A percentile compares a stretch with the other conserved stretches of the same genome.
Evolutionary conservation across 2,329 filamentous ascomycete genomes (phyloP).

Genomic region (Colletotrichum sp.): DNA sequence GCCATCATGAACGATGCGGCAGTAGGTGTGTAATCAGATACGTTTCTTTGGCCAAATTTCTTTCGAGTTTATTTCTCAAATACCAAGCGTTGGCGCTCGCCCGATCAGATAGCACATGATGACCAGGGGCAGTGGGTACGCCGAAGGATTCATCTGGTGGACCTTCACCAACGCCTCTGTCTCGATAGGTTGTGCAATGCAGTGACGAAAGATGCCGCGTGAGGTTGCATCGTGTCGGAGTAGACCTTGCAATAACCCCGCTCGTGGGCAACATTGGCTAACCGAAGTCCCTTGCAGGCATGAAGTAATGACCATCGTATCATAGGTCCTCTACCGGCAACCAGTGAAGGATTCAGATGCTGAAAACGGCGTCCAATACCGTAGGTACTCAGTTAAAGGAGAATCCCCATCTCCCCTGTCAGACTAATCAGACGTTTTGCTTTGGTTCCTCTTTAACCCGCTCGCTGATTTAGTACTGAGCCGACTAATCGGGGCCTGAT

Average conservation of each 20-base stretch:
- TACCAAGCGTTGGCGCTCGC: neutral
- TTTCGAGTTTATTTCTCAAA: neutral
- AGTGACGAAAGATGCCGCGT: neutral
- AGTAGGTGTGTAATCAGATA: neutral
- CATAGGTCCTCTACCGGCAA: neutral
- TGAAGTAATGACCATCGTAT: neutral
- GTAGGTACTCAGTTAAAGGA: too few species aligned
- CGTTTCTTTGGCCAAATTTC: neutral
- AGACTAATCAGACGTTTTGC: too few species aligned
- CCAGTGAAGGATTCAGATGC: neutral
- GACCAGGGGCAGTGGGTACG: neutral
- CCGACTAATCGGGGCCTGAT: too few species aligned
- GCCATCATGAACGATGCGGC: conserved; percentile 30
- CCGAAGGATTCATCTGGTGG: neutral
- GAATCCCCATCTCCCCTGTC: too few species aligned
- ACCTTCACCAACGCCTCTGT: neutral
- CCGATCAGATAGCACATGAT: neutral
- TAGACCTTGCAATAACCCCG: neutral
- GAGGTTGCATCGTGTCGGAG: neutral
- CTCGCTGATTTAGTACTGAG: too few species aligned
- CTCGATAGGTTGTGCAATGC: neutral
- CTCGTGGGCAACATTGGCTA: neutral
- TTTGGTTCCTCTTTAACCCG: too few species aligned
- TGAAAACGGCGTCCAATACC: neutral
- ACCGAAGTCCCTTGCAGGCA: neutral